These are phyloP conservation scores for Aphelidium insulamus DNA, from an alignment of 371 early-diverging fungal species.

Conservation along the genomic window DNA sequence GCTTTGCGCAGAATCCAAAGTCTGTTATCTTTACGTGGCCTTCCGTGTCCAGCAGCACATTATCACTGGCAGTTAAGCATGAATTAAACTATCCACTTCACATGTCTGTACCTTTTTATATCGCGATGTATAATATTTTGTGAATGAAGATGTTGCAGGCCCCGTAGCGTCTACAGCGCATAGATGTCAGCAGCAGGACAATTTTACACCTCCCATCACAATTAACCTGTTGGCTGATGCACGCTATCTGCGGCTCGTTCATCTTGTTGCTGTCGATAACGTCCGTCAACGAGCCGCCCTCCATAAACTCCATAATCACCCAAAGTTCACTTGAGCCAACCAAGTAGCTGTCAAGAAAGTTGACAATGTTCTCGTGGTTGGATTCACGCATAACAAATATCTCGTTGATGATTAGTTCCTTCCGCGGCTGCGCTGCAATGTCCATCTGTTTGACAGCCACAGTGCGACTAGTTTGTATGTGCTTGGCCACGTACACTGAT, in stretches of 20 bases:
- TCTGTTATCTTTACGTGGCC: conserved; percentile 88
- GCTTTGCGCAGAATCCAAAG: conserved; percentile 86
- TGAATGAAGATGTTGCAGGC: conserved; percentile 73
- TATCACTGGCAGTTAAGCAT: too few relatives aligned
- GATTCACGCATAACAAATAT: conserved; percentile 82
- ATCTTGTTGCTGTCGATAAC: conserved; percentile 76
- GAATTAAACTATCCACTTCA: too few relatives aligned
- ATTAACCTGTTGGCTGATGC: conserved; percentile 54
- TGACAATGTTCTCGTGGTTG: conserved; percentile 83
- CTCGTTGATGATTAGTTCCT: conserved; percentile 89
- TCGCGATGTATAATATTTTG: conserved; percentile 91
- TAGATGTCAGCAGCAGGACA: conserved; percentile 1
- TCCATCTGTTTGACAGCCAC: conserved; percentile 94
- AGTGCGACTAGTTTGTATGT: conserved; percentile 30
- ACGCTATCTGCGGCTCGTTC: conserved; percentile 86
- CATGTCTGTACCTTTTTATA: too few relatives aligned
- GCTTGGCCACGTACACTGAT: conserved; percentile 69
- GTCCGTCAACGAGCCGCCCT: conserved; percentile 79
- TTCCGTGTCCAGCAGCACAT: conserved; percentile 58
- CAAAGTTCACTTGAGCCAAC: conserved; percentile 71
- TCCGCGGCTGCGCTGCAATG: conserved; percentile 80
- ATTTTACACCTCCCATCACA: conserved; percentile 1
- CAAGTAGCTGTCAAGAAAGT: conserved; percentile 80
- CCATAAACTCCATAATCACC: conserved; percentile 95
- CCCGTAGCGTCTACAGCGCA: conserved; percentile 42